Evolutionary conservation across 1,139 yeast species (phyloP), one percentile per base, ranked within the genome.

Genomic region (Yamadazyma sp.): DNA sequence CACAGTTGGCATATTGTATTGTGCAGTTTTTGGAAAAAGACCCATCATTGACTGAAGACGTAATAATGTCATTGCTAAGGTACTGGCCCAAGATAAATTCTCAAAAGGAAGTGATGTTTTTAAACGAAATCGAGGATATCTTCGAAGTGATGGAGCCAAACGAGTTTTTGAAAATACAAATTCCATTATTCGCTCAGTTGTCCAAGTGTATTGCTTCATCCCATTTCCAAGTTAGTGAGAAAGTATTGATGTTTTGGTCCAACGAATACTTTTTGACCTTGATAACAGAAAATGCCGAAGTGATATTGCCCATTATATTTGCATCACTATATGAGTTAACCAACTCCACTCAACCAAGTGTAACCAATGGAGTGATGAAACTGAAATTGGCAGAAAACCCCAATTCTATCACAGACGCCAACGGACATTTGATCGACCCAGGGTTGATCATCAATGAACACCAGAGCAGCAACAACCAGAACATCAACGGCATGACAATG

Each of bases 21-120:
- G 95, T 94, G 12, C 99, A 92, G 65, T 92, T 92, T 61, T 70
- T 92, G 54, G 98, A 92, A 54, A 92, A 92, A 61, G 98, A 92
- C 59, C 95, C 96, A 1, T 52, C 78, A 11, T 72, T 92, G 52
- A 92, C 97, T 1, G 97, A 90, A 61, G 97, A 90, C 59, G 97
- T 92, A 18, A 80, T 92, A 24, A 83, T 88, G 87, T 97, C 97
- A 2, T 69, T 92, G 41, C 68, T 92, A 52, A 78, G 96, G 55
- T 94, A 82, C 64, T 92, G 99, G 99, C 99, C 99, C 36, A 94
- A 94, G 62, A 85, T 87, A 40, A 89, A 89, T 56, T 82, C 95
- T 31, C 95, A 97, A 15, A 92, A 92, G 59, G 98, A 94, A 64
- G 89, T 94, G 33, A 84, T 92, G 92, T 92, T 89, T 57, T 69